phyloP scores from a whole-genome alignment of 2,329 filamentous ascomycete species.

The Neopestalotiopsis clavispora region DNA sequence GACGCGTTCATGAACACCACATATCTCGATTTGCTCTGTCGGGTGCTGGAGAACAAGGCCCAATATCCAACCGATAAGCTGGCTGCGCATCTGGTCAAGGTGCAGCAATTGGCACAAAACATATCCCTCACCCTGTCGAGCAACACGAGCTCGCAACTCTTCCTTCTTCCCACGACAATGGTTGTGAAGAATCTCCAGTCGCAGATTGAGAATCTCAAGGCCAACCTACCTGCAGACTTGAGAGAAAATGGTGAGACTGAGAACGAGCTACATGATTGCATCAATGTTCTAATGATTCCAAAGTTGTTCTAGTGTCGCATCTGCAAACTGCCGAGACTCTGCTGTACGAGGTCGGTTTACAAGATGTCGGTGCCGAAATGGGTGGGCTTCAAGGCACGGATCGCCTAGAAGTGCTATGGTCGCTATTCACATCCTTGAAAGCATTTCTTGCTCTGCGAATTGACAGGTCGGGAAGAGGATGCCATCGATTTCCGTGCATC shows the following conservation, averaged over 20 bases:
- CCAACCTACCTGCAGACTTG: slow-evolving; percentile 41
- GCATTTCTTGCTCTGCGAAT: slow-evolving; percentile 43
- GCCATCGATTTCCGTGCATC: slow-evolving; percentile 48
- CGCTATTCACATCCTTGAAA: slow-evolving; percentile 45
- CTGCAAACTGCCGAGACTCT: slow-evolving; percentile 51
- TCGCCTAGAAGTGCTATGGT: slow-evolving; percentile 51
- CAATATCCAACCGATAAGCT: slow-evolving; percentile 50
- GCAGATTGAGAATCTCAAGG: slow-evolving; percentile 45
- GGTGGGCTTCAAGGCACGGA: slow-evolving; percentile 40
- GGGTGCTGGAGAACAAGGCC: slow-evolving; percentile 44
- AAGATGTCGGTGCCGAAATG: slow-evolving; percentile 39
- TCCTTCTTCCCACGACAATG: slow-evolving; percentile 41
- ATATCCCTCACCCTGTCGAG: slow-evolving; percentile 46
- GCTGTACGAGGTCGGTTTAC: slow-evolving; percentile 51
- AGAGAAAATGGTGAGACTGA: slow-evolving; percentile 38
- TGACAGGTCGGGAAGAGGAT: slow-evolving; percentile 26
- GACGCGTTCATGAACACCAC: slow-evolving; percentile 53
- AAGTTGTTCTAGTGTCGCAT: slow-evolving; percentile 47
- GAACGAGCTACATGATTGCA: neutral
- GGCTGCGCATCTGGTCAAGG: slow-evolving; percentile 49
- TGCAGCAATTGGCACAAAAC: slow-evolving; percentile 53
- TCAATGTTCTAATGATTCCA: neutral
- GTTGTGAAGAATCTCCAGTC: slow-evolving; percentile 50
- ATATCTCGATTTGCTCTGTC: slow-evolving; percentile 49
- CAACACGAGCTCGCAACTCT: slow-evolving; percentile 29